phyloP scores from a whole-genome alignment of 169 alveolate genomes.

The Plasmodium vivax region DNA sequence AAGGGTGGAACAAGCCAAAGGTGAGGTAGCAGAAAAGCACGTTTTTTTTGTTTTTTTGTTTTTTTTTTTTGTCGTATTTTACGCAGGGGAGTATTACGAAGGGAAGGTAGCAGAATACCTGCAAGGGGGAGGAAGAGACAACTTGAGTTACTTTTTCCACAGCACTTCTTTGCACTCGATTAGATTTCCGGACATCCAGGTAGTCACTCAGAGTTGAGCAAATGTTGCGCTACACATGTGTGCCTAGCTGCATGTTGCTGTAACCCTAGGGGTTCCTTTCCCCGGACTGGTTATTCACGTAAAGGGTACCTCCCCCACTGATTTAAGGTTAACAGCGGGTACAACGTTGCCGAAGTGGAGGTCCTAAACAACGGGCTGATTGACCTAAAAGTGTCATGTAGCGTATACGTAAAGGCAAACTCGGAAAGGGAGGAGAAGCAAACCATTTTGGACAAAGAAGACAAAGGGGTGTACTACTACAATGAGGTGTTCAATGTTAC shows the following conservation, averaged over 20 bases:
- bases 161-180: constrained; percentile 27
- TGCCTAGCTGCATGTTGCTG: neutral
- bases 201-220: neutral
- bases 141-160: constrained; percentile 32
- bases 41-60: neutral
- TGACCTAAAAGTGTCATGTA: constrained; percentile 32
- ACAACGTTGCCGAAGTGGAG: constrained; percentile 37
- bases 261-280: neutral
- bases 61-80: neutral
- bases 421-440: neutral
- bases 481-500: constrained; percentile 30
- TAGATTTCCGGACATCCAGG: constrained; percentile 59
- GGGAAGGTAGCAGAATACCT: constrained; percentile 13
- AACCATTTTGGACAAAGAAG: neutral
- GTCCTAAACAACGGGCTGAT: constrained; percentile 55
- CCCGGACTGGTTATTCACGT: neutral
- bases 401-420: constrained; percentile 26
- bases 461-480: constrained; percentile 42
- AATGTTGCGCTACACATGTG: neutral
- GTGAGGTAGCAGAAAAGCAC: neutral
- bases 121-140: constrained; percentile 21
- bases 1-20: neutral
- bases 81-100: constrained; percentile 16
- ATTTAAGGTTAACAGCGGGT: constrained; percentile 54
- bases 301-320: neutral